phyloP scores from a whole-genome alignment of 768 basidiomycete genomes.

The Boletus edulis region DNA sequence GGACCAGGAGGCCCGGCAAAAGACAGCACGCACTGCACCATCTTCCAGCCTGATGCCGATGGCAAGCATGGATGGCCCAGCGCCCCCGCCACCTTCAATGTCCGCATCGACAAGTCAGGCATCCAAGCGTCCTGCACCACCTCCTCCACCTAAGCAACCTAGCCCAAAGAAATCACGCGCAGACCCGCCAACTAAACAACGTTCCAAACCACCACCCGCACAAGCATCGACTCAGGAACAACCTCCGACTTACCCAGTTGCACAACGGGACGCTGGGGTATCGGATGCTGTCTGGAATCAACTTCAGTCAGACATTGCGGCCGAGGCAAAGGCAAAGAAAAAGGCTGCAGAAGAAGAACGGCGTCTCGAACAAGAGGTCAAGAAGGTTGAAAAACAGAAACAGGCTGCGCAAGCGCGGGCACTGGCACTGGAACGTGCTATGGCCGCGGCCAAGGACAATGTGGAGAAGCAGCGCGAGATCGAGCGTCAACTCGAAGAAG shows the following conservation, averaged over 20 bases:
- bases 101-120: slow-evolving; percentile 17
- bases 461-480: slow-evolving; percentile 20
- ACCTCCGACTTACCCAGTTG: slow-evolving; percentile 6
- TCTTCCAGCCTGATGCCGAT: slow-evolving; percentile 11
- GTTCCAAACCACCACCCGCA: neutral
- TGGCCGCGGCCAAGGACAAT: slow-evolving; percentile 19
- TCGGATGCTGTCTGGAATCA: slow-evolving; percentile 51
- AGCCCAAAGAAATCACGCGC: neutral
- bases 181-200: neutral
- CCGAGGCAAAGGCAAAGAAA: slow-evolving; percentile 18
- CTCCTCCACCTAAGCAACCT: slow-evolving; percentile 16
- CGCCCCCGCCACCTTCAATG: slow-evolving; percentile 21
- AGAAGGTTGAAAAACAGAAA: slow-evolving; percentile 9
- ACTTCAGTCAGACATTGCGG: slow-evolving; percentile 40
- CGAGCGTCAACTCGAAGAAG: slow-evolving; percentile 28
- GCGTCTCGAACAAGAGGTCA: slow-evolving; percentile 19
- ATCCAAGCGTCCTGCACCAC: slow-evolving; percentile 18
- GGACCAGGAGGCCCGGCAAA: slow-evolving; percentile 22
- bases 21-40: neutral
- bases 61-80: slow-evolving; percentile 19
- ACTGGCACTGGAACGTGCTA: slow-evolving; percentile 15
- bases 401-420: slow-evolving; percentile 10
- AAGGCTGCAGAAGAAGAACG: slow-evolving; percentile 18
- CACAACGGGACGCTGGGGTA: slow-evolving; percentile 50
- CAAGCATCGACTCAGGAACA: neutral